Base-by-base conservation (phyloP, 2,329 filamentous ascomycete species). In the Didymella glomerata region DNA sequence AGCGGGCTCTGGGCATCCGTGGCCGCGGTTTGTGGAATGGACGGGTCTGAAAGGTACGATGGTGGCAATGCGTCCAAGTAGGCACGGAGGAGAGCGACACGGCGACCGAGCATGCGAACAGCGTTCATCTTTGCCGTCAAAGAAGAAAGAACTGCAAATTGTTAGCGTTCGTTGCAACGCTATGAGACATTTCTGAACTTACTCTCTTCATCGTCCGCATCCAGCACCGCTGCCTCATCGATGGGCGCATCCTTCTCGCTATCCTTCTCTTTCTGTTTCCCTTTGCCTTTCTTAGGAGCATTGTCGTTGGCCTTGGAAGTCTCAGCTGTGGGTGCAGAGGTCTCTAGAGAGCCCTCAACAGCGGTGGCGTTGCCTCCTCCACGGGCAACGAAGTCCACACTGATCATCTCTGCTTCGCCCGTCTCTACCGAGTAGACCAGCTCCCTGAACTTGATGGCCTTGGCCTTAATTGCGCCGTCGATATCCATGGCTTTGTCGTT, bases 351-450 rank as follows among this genome's bases (percentile, higher is more conserved):
- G 67, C 72, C 79, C 69, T 68, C 73, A 1, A 75, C 74, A 30
- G 87, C 87, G 11, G 90, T 88, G 24, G 93, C 93, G 70, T 91
- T 94, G 47, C 91, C 91, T 46, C 90, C 91, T 38, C 91, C 92
- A 51, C 89, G 88, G 0, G 94, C 93, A 20, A 99, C 90, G 66
- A 93, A 96, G 77, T 97, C 93, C 71, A 99, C 91, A 67, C 91
- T 91, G 66, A 99, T 98, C 93, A 97, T 97, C 78, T 99, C 95
- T 1, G 93, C 93, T 76, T 98, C 93, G 10, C 92, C 92, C 0
- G 93, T 97, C 79, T 98, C 95, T 2, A 98, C 88, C 0, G 90
- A 90, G 76, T 95, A 98, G 1, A 90, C 87, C 10, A 98, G 79
- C 72, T 96, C 90, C 60, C 89, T 86, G 78, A 98, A 98, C 70